Evolutionary conservation across 2,329 filamentous ascomycete genomes (phyloP).

Genomic region (Didymella pinodella): DNA sequence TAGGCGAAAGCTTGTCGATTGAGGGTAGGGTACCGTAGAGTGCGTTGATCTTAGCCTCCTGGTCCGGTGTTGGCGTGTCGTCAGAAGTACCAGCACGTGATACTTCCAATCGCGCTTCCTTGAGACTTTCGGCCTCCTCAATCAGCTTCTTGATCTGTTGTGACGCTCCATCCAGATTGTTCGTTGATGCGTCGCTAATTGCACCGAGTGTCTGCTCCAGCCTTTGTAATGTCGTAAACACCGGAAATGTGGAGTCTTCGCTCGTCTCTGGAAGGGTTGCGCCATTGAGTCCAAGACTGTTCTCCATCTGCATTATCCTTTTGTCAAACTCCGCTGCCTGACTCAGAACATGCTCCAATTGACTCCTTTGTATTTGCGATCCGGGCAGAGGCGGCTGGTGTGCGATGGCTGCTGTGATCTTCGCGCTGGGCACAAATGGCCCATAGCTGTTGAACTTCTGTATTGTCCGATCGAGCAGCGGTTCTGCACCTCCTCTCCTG

Average conservation of each 20-base stretch:
- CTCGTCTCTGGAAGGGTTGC: conserved; percentile 70
- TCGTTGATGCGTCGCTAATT: conserved; percentile 74
- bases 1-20: conserved; percentile 83
- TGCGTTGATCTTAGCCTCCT: conserved; percentile 86
- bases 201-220: conserved; percentile 83
- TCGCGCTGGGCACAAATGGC: conserved; percentile 37
- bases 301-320: conserved; percentile 80
- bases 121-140: conserved; percentile 75
- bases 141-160: conserved; percentile 74
- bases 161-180: conserved; percentile 75
- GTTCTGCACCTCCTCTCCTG: conserved; percentile 48
- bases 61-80: conserved; percentile 66
- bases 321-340: conserved; percentile 89
- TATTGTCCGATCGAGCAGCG: conserved; percentile 47
- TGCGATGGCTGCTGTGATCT: conserved; percentile 40
- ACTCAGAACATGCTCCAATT: conserved; percentile 69
- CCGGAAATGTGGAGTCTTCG: conserved; percentile 62
- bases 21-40: conserved; percentile 88
- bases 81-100: conserved; percentile 23
- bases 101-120: conserved; percentile 57
- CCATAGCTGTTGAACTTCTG: conserved; percentile 46
- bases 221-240: conserved; percentile 81
- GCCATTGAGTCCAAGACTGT: conserved; percentile 78
- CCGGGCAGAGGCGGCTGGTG: conserved; percentile 45
- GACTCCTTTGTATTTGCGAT: conserved; percentile 42